Percentiles rank a stretch among this genome's conserved stretches.
Evolutionary conservation across 2,329 filamentous ascomycete genomes (phyloP).

Genomic region (Sarocladiaceae sp.): DNA sequence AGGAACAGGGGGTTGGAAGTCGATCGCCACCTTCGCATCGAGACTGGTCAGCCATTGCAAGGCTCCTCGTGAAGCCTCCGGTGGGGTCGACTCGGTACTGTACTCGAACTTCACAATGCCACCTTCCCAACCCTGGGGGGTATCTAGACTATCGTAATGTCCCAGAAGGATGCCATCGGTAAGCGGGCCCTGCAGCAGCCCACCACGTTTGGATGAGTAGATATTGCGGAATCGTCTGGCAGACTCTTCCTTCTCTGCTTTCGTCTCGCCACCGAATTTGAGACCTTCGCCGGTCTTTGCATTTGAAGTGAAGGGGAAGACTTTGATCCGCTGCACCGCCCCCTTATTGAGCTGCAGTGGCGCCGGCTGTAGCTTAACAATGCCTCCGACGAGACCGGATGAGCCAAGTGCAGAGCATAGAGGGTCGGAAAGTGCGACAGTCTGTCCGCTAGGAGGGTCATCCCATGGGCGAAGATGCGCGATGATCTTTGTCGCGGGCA

Average conservation of each 20-base stretch:
- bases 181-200: constrained; percentile 73
- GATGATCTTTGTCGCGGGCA: constrained; percentile 55
- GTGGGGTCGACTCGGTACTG: constrained; percentile 22
- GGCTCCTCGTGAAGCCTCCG: constrained; percentile 40
- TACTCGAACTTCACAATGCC: constrained; percentile 73
- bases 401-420: constrained; percentile 70
- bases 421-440: constrained; percentile 70
- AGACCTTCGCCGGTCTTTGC: constrained; percentile 58
- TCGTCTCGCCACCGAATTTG: constrained; percentile 83
- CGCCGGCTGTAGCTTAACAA: constrained; percentile 82
- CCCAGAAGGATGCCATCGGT: constrained; percentile 82
- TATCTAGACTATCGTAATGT: constrained; percentile 45
- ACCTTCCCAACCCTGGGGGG: constrained; percentile 66
- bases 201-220: constrained; percentile 56
- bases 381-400: constrained; percentile 70
- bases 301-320: constrained; percentile 69
- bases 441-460: constrained; percentile 75
- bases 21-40: constrained; percentile 65
- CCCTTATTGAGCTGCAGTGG: constrained; percentile 63
- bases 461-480: constrained; percentile 75
- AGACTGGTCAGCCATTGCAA: constrained; percentile 70
- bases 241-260: constrained; percentile 73
- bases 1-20: constrained; percentile 69
- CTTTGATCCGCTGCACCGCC: constrained; percentile 59
- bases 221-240: constrained; percentile 64